Evolutionary conservation across 495 filamentous ascomycete species (phyloP), one percentile per base, ranked within the genome.

Genomic region (Neurospora sp.): DNA sequence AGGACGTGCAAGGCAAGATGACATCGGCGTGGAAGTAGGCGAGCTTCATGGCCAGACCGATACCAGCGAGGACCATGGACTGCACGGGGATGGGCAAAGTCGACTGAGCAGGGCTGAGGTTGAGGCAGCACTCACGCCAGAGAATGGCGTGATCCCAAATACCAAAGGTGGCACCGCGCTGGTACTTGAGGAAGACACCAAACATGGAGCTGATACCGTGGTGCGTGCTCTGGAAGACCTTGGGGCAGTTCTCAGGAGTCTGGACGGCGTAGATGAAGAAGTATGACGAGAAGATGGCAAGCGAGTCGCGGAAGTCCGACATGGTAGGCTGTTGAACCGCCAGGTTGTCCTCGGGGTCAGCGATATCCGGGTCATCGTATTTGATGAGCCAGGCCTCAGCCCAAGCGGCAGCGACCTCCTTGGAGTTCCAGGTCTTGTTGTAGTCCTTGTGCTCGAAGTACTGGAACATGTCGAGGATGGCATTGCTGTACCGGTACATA

Each of bases 91-190:
- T 22, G 1, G 77, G 69, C 3, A 78, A 48, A 0, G 75, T 73
- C 2, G 75, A 78, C 69, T 78, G 77, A 0, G 77, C 77, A 3
- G 77, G 75, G 46, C 70, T 73, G 69, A 78, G 76, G 80, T 69
- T 87, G 82, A 85, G 88, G 85, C 72, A 90, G 76, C 7, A 88
- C 76, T 91, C 89, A 74, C 89, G 81, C 88, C 87, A 91, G 61
- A 84, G 85, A 73, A 91, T 91, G 68, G 88, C 88, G 74, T 91
- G 89, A 73, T 91, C 89, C 89, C 89, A 91, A 72, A 91, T 88
- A 73, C 89, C 88, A 48, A 90, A 81, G 1, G 87, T 90, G 71
- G 86, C 88, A 42, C 85, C 84, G 18, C 88, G 83, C 76, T 88
- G 88, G 68, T 90, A 83, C 78, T 91, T 91, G 80, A 88, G 89